Evolutionary conservation across 495 filamentous ascomycete species (phyloP).

Genomic region (Tirmania nivea): DNA sequence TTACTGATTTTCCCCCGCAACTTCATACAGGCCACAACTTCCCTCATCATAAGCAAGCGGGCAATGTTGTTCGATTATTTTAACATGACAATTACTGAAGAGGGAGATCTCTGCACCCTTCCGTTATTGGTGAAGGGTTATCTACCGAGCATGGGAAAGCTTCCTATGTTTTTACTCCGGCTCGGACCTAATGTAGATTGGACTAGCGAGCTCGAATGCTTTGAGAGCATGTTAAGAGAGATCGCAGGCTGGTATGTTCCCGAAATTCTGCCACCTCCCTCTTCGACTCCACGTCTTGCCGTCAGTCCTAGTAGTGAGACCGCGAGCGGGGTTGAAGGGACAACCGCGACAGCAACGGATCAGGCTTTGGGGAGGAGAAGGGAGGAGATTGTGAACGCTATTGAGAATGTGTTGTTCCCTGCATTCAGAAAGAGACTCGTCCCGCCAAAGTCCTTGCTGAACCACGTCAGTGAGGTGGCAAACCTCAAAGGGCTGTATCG

Average conservation of each 20-base stretch:
- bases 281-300: slow-evolving; percentile 9
- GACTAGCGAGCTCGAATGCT: slow-evolving; percentile 65
- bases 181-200: slow-evolving; percentile 60
- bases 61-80: slow-evolving; percentile 93
- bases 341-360: slow-evolving; percentile 15
- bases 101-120: slow-evolving; percentile 55
- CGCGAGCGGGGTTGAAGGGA: slow-evolving; percentile 1
- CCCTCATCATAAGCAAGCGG: slow-evolving; percentile 45
- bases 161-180: slow-evolving; percentile 71
- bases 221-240: slow-evolving; percentile 64
- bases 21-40: slow-evolving; percentile 7
- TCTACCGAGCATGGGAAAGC: slow-evolving; percentile 58
- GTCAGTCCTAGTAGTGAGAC: slow-evolving; percentile 1
- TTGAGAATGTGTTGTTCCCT: slow-evolving; percentile 61
- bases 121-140: slow-evolving; percentile 82
- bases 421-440: slow-evolving; percentile 65
- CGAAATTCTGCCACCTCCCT: slow-evolving; percentile 45
- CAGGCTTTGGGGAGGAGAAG: slow-evolving; percentile 28
- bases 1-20: no score
- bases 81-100: slow-evolving; percentile 53
- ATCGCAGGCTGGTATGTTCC: slow-evolving; percentile 85
- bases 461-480: slow-evolving; percentile 69
- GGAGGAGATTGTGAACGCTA: slow-evolving; percentile 32
- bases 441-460: slow-evolving; percentile 57
- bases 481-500: slow-evolving; percentile 86